Conservation (phyloP, 257 asterid genomes). For the Gardenia jasminoides region DNA sequence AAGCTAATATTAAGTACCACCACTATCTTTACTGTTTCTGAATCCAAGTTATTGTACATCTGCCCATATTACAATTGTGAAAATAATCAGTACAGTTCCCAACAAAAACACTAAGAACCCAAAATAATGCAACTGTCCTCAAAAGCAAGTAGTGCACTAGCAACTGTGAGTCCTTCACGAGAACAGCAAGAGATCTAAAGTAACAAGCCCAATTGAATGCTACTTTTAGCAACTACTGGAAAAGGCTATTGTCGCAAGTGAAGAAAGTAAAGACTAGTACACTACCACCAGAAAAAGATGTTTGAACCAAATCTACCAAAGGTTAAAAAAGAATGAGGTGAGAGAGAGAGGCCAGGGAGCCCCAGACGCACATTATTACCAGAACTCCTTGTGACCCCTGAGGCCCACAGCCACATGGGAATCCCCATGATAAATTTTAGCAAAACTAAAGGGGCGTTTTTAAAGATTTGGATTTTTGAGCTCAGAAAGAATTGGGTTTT, state of each 20-base stretch:
- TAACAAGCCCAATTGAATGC: slow-evolving; percentile 11
- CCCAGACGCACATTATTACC: slow-evolving; percentile 8
- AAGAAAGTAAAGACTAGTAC: slow-evolving; percentile 14
- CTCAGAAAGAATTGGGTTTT: neutral
- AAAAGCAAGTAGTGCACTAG: slow-evolving; percentile 2
- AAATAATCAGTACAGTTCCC: neutral
- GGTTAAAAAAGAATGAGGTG: slow-evolving; percentile 2
- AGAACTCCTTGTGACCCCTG: slow-evolving; percentile 10
- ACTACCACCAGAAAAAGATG: slow-evolving; percentile 17
- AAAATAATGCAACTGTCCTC: slow-evolving; percentile 13
- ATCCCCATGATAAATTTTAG: slow-evolving; percentile 16
- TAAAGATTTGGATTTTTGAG: too few species aligned
- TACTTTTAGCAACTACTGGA: slow-evolving; percentile 17
- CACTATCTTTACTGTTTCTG: neutral
- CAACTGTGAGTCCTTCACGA: slow-evolving; percentile 19
- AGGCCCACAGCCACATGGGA: slow-evolving; percentile 24
- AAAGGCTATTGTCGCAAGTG: slow-evolving; percentile 19
- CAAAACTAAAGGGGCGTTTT: slow-evolving; percentile 18
- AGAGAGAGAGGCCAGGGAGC: neutral
- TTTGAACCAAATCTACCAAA: slow-evolving; percentile 14
- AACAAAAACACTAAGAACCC: neutral
- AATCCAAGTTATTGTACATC: neutral
- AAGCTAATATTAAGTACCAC: neutral
- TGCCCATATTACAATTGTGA: neutral
- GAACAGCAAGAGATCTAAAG: slow-evolving; percentile 14